These are phyloP conservation scores for Agaricales sp. DNA, from an alignment of 1,284 basidiomycete species.

Conservation along the genomic window DNA sequence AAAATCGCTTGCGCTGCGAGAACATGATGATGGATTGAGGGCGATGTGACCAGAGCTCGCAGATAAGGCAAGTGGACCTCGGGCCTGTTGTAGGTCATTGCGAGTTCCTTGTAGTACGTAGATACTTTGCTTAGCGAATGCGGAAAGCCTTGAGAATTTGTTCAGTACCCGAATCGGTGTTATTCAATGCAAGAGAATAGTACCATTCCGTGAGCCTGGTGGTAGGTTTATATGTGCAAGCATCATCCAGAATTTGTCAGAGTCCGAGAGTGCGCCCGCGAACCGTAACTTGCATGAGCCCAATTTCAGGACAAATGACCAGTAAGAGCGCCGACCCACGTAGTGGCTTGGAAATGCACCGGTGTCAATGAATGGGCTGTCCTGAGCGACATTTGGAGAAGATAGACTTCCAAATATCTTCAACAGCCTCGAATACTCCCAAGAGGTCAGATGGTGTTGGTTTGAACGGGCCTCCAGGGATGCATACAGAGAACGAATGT, in stretches of 20 bases:
- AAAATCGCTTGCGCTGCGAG: constrained; percentile 13
- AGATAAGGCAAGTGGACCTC: no score
- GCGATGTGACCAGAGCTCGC: constrained; percentile 17
- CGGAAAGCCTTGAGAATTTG: no score
- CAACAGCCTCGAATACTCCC: constrained; percentile 21
- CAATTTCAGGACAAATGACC: constrained; percentile 22
- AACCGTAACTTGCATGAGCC: constrained; percentile 19
- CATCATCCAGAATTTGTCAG: constrained; percentile 30
- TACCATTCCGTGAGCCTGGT: no score
- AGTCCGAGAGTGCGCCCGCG: constrained; percentile 15
- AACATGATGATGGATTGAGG: constrained; percentile 11
- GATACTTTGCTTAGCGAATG: no score
- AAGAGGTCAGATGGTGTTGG: constrained; percentile 14
- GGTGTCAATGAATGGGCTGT: constrained; percentile 9
- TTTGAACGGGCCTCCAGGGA: constrained; percentile 14
- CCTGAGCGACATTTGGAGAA: constrained; percentile 9
- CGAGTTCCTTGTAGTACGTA: no score
- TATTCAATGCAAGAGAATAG: no score
- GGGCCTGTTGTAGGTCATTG: no score
- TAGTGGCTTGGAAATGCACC: constrained; percentile 12
- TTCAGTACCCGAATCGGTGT: no score
- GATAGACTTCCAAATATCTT: constrained; percentile 23
- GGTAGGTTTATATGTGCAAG: constrained; percentile 22
- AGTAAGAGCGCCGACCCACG: constrained; percentile 14
- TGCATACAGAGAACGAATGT: constrained; percentile 18